Conservation (phyloP, 768 basidiomycete genomes). For the Dioszegia hungarica region DNA sequence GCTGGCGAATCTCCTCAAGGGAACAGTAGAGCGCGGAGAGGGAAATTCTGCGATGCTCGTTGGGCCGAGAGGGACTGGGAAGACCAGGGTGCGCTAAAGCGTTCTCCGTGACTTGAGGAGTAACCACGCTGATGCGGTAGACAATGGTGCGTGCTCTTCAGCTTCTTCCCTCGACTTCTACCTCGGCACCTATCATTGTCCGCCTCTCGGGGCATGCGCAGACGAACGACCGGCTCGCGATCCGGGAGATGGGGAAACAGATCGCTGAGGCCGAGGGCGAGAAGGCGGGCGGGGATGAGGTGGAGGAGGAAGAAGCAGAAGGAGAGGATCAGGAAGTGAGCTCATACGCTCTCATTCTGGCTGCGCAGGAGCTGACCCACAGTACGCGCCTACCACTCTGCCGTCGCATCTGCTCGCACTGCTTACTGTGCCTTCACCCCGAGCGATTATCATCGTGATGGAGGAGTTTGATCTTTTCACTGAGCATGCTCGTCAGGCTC, state of each 20-base stretch:
- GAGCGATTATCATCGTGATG: conserved; percentile 74
- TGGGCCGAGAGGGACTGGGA: conserved; percentile 81
- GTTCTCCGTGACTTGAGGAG: neutral
- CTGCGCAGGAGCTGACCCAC: conserved; percentile 45
- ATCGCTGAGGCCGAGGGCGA: conserved; percentile 59
- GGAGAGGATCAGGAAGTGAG: conserved; percentile 32
- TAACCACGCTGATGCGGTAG: conserved; percentile 1
- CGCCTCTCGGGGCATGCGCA: conserved; percentile 82
- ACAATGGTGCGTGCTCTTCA: conserved; percentile 30
- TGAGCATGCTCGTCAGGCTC: conserved; percentile 79
- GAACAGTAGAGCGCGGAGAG: conserved; percentile 73
- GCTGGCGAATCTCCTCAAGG: conserved; percentile 62
- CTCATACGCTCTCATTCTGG: conserved; percentile 28
- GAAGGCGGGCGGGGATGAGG: conserved; percentile 51
- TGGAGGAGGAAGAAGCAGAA: conserved; percentile 21
- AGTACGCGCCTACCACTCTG: conserved; percentile 53
- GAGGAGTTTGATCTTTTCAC: conserved; percentile 94
- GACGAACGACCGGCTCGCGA: conserved; percentile 77
- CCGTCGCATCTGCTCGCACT: conserved; percentile 57
- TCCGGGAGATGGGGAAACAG: conserved; percentile 86
- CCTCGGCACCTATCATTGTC: conserved; percentile 61
- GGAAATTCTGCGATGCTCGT: conserved; percentile 88
- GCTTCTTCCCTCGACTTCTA: conserved; percentile 29
- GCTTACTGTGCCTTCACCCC: conserved; percentile 54
- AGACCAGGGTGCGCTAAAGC: conserved; percentile 60